Percentiles rank a stretch among this genome's conserved stretches.
Evolutionary conservation across 345 rosid species (phyloP).

Genomic region (Lagerstroemia speciosa): DNA sequence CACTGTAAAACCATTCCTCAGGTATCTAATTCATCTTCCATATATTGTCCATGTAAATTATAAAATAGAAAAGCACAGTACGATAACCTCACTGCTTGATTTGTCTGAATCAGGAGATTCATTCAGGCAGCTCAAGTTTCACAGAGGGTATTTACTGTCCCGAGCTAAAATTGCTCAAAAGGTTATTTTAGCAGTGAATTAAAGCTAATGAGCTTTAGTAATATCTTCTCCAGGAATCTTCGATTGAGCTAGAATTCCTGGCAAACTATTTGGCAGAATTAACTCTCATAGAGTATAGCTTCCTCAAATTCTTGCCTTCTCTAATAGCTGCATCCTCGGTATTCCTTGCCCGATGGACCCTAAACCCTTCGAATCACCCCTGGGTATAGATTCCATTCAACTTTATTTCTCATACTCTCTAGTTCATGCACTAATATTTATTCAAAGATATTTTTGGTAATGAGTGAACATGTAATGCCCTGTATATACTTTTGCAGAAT

Average conservation of each 20-base stretch:
- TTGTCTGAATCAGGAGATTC: slow-evolving; percentile 56
- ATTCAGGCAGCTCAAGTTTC: slow-evolving; percentile 77
- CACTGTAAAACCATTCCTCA: slow-evolving; percentile 77
- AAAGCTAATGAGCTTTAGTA: background rate
- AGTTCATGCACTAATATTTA: background rate
- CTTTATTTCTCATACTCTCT: background rate
- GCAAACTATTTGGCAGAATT: slow-evolving; percentile 84
- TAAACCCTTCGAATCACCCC: slow-evolving; percentile 66
- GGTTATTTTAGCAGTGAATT: background rate
- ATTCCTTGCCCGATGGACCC: slow-evolving; percentile 89
- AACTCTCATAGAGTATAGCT: slow-evolving; percentile 66
- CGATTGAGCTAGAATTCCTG: slow-evolving; percentile 60
- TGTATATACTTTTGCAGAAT: slow-evolving; percentile 34
- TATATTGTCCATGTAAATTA: background rate
- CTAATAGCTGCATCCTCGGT: slow-evolving; percentile 84
- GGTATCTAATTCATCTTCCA: slow-evolving; percentile 31
- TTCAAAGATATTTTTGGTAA: background rate
- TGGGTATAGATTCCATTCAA: slow-evolving; percentile 52
- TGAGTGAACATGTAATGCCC: no score
- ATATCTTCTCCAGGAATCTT: slow-evolving; percentile 37
- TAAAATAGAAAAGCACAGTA: background rate
- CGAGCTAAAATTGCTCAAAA: background rate
- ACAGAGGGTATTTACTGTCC: slow-evolving; percentile 33
- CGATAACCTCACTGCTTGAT: background rate
- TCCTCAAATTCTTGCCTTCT: slow-evolving; percentile 73